These are phyloP conservation scores for Nephelium lappaceum DNA, from an alignment of 345 rosid species.

Conservation along the genomic window DNA sequence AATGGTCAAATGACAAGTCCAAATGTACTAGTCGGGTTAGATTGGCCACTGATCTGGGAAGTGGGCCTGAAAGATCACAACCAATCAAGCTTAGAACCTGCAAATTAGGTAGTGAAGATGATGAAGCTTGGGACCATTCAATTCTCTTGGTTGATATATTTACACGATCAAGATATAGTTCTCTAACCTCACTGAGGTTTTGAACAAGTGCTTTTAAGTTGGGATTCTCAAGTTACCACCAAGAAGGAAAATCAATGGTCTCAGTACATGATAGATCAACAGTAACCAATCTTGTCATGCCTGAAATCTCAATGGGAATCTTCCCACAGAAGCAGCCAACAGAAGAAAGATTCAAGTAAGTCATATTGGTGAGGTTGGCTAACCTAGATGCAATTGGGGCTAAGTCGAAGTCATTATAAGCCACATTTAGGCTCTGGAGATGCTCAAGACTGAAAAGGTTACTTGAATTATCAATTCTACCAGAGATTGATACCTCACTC, in stretches of 20 bases:
- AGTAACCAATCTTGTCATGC: neutral
- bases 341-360: slow-evolving; percentile 35
- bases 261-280: slow-evolving; percentile 31
- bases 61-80: slow-evolving; percentile 30
- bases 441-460: neutral
- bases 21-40: no score
- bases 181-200: no score
- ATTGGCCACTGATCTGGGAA: no score
- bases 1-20: no score
- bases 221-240: slow-evolving; percentile 27
- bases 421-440: slow-evolving; percentile 23
- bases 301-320: slow-evolving; percentile 35
- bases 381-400: neutral
- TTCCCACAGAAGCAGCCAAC: slow-evolving; percentile 38
- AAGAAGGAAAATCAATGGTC: neutral
- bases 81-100: slow-evolving; percentile 29
- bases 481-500: no score
- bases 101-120: no score
- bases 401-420: slow-evolving; percentile 10
- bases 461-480: no score
- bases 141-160: no score
- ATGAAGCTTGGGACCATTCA: no score
- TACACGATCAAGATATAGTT: no score
- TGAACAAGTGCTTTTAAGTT: slow-evolving; percentile 11
- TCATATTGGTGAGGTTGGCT: slow-evolving; percentile 1